These are phyloP conservation scores for Scytalidium sp. DNA, from an alignment of 2,329 filamentous ascomycete genomes.

Conservation along the genomic window DNA sequence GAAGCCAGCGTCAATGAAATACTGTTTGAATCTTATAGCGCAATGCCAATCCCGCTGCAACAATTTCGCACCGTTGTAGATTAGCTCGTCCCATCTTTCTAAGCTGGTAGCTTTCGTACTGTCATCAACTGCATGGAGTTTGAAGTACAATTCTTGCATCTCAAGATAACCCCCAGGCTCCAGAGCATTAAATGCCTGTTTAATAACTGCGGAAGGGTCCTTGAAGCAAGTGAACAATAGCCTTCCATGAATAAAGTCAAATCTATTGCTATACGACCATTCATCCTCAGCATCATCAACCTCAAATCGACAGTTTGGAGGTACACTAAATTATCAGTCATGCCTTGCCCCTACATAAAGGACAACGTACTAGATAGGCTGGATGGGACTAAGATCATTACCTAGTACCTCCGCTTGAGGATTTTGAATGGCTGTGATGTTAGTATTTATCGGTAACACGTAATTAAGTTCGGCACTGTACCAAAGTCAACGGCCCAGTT, in stretches of 20 bases:
- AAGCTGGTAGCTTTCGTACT: conserved; percentile 9
- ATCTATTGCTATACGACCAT: conserved; percentile 43
- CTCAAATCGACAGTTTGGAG: conserved; percentile 47
- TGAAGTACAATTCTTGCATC: conserved; percentile 21
- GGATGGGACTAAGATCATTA: conserved; percentile 39
- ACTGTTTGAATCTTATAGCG: neutral
- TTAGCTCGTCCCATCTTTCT: conserved; percentile 14
- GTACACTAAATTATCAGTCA: conserved; percentile 20
- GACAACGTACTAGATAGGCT: conserved; percentile 30
- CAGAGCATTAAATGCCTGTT: conserved; percentile 18
- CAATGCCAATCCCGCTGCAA: too few species aligned
- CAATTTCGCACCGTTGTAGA: conserved; percentile 11
- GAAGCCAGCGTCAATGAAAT: neutral
- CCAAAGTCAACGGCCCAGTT: conserved; percentile 36
- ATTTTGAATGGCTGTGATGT: too few species aligned
- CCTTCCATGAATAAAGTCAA: conserved; percentile 47
- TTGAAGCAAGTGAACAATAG: conserved; percentile 30
- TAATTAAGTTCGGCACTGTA: too few species aligned
- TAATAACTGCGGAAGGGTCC: conserved; percentile 5
- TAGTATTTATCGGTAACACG: too few species aligned
- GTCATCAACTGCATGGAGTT: neutral
- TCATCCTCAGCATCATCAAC: conserved; percentile 48
- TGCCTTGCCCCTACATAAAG: too few species aligned
- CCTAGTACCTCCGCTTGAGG: conserved; percentile 37
- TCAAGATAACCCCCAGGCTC: conserved; percentile 27